Percentiles rank a stretch among this genome's conserved stretches.
phyloP scores from a whole-genome alignment of 108 stramenopile genomes.

The Nitzschia putrida region DNA sequence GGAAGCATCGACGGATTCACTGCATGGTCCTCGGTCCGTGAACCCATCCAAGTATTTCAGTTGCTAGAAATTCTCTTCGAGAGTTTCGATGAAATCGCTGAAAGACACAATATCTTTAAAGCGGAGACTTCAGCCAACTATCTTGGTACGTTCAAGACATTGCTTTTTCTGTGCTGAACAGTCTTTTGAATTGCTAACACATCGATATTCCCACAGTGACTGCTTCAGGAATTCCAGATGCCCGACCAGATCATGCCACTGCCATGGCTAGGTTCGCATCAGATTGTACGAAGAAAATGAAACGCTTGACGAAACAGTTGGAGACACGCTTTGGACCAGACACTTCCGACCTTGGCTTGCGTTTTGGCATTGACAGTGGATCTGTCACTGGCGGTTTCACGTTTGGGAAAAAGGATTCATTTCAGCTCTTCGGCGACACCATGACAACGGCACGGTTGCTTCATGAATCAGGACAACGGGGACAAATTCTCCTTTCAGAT shows the following conservation, averaged over 20 bases:
- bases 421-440: slow-evolving; percentile 28
- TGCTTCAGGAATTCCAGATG: slow-evolving; percentile 1
- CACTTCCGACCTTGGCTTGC: slow-evolving; percentile 4
- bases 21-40: slow-evolving; percentile 1
- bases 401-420: slow-evolving; percentile 8
- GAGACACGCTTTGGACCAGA: slow-evolving; percentile 11
- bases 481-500: slow-evolving; percentile 20
- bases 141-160: neutral
- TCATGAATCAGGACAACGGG: slow-evolving; percentile 1
- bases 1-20: neutral
- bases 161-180: neutral
- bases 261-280: slow-evolving; percentile 17
- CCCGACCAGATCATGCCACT: slow-evolving; percentile 6
- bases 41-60: neutral
- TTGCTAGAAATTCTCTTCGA: neutral
- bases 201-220: slow-evolving; percentile 3
- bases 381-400: slow-evolving; percentile 26
- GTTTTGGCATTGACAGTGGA: slow-evolving; percentile 31
- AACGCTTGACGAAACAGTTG: slow-evolving; percentile 9
- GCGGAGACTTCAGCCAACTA: neutral
- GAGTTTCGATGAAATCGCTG: slow-evolving; percentile 1
- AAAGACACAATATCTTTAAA: neutral
- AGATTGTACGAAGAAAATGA: slow-evolving; percentile 6
- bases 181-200: neutral
- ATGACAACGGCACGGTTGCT: slow-evolving; percentile 21